A percentile compares a stretch with the other conserved stretches of the same genome.
These are phyloP conservation scores for Neurospora sp. DNA, from an alignment of 495 filamentous ascomycete species.

Conservation along the genomic window DNA sequence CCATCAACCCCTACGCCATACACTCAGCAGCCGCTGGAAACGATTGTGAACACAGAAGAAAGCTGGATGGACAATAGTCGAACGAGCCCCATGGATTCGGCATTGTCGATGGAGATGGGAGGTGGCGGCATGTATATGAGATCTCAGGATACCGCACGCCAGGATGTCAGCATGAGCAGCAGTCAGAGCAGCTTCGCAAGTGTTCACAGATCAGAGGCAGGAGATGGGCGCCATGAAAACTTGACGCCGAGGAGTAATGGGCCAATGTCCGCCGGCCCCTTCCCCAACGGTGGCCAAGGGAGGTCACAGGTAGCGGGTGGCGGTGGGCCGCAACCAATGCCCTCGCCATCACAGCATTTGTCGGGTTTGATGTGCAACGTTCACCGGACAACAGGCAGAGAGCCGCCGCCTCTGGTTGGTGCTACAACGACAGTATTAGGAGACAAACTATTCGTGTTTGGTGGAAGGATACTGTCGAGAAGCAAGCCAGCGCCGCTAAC, in stretches of 20 bases:
- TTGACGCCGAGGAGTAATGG: conserved; percentile 42
- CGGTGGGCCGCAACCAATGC: conserved; percentile 33
- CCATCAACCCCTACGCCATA: conserved; percentile 22
- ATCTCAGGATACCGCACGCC: conserved; percentile 9
- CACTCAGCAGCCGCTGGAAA: conserved; percentile 12
- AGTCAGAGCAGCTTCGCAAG: conserved; percentile 48
- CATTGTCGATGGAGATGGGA: conserved; percentile 34
- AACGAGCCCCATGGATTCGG: conserved; percentile 53
- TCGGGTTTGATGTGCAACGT: conserved; percentile 92
- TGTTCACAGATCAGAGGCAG: conserved; percentile 27
- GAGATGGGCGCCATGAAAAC: conserved; percentile 37
- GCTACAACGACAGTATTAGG: conserved; percentile 91
- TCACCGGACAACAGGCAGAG: conserved; percentile 76
- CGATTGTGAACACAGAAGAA: conserved; percentile 22
- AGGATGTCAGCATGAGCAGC: conserved; percentile 33
- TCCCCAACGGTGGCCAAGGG: conserved; percentile 25
- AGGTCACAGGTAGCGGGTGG: conserved; percentile 39
- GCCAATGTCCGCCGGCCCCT: conserved; percentile 40
- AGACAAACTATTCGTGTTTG: conserved; percentile 94
- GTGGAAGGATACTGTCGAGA: conserved; percentile 76
- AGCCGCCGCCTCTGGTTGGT: conserved; percentile 84
- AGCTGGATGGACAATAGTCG: conserved; percentile 27
- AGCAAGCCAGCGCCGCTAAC: conserved; percentile 71
- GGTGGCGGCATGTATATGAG: conserved; percentile 19
- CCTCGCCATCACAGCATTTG: conserved; percentile 47